These are phyloP conservation scores for Xylaria telfairii DNA, from an alignment of 495 filamentous ascomycete species.

Conservation along the genomic window DNA sequence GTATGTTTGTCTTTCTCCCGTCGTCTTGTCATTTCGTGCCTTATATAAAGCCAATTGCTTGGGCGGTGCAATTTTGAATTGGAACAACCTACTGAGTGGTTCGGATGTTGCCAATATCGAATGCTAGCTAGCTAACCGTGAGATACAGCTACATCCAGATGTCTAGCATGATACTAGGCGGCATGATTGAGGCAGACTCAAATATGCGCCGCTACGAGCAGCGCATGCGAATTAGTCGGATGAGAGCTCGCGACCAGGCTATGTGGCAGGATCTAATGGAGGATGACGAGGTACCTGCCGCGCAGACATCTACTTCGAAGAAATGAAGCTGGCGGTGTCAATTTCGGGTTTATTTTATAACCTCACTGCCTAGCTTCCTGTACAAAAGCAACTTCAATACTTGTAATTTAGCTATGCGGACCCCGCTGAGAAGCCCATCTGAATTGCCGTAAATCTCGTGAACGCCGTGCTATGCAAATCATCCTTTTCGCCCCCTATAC, in stretches of 20 bases:
- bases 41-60: neutral
- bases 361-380: neutral
- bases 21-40: neutral
- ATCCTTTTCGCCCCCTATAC: slow-evolving; percentile 18
- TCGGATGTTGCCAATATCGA: neutral
- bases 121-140: slow-evolving; percentile 7
- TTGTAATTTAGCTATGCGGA: slow-evolving; percentile 38
- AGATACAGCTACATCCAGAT: slow-evolving; percentile 76
- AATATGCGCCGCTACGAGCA: slow-evolving; percentile 73
- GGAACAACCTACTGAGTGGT: neutral
- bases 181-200: slow-evolving; percentile 82
- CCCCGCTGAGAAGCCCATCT: neutral
- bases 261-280: slow-evolving; percentile 55
- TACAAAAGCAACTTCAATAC: slow-evolving; percentile 11
- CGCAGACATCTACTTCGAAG: slow-evolving; percentile 1
- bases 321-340: slow-evolving; percentile 9
- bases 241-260: slow-evolving; percentile 65
- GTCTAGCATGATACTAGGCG: slow-evolving; percentile 84
- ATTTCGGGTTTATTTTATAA: neutral
- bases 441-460: slow-evolving; percentile 9
- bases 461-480: slow-evolving; percentile 29
- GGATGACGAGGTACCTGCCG: slow-evolving; percentile 31
- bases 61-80: no score
- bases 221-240: slow-evolving; percentile 66
- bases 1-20: slow-evolving; percentile 52